Evolutionary conservation across 2,329 filamentous ascomycete species (phyloP), one percentile per base, ranked within the genome.

Genomic region (Lachnellula hyalina): DNA sequence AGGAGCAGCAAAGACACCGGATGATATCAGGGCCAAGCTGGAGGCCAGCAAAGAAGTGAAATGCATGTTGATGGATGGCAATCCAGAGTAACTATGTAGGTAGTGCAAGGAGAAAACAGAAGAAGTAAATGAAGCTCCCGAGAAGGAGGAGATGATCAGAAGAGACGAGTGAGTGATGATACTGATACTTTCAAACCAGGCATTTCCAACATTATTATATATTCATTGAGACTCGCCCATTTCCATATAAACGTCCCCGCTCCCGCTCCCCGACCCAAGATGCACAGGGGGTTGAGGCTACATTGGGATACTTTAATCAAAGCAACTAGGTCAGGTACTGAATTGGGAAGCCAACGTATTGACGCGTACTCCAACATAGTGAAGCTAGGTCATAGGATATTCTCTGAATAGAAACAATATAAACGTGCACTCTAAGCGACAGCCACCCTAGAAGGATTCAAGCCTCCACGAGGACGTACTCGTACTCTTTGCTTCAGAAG

Each of bases 1-100:
- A 47, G 56, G 58, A 46, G 53, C 55, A 25, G 61, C 57, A 40
- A 42, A 52, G 28, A 57, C 58, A 32, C 51, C 59, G 12, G 52
- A 54, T 4, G 55, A 41, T n/a, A 59, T 36, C 41, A 59, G 14
- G 15, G 49, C 51, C 28, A 60, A 38, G 47, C 52, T 38, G 15
- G 54, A 47, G 35, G 54, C 54, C 19, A 61, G 12, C 4, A 59
- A 53, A 17, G 52, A 51, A 48, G 52, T 36, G 14, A 59, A 52
- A 32, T 28, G 56, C 59, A 61, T 61, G 40, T 25, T 44, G 12
- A 44, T 19, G 12, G 12, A 21, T 44, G 6, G 32, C 2, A 49
- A 21, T 45, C 28, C 45, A 34, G 15, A 32, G 36, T 28, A n/a
- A 32, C 11, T 21, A 19, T 25, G 36, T 44, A 17, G 46, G n/a